Conservation (phyloP, 2,329 filamentous ascomycete species). For the Monosporascus sp. region DNA sequence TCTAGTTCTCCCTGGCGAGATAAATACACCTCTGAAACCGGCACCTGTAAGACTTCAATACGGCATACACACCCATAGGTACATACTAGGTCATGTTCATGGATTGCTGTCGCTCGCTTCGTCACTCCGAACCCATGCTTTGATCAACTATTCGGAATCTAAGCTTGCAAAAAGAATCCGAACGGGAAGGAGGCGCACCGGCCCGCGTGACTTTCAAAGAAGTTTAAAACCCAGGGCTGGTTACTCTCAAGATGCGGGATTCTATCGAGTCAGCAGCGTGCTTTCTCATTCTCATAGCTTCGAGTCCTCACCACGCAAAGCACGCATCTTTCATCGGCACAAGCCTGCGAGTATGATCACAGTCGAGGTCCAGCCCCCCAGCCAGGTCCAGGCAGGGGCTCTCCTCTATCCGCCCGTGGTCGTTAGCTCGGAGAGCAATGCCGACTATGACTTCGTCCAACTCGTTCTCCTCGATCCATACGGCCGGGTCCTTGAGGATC, state of each 20-base stretch:
- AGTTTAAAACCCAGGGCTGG: not conserved
- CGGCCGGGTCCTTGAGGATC: conserved; percentile 11
- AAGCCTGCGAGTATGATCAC: conserved; percentile 12
- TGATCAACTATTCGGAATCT: not conserved
- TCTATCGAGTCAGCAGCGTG: too few relatives aligned
- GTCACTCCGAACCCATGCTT: not conserved
- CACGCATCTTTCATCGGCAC: not conserved
- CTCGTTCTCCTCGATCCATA: conserved; percentile 17
- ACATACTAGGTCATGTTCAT: not conserved
- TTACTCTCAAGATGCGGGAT: too few relatives aligned
- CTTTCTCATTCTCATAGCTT: too few relatives aligned
- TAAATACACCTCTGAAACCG: too few relatives aligned
- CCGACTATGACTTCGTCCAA: conserved; percentile 17
- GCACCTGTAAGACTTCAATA: not conserved
- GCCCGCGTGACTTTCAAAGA: not conserved
- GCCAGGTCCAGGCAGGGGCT: conserved; percentile 15
- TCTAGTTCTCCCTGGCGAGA: not conserved
- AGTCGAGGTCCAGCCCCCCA: conserved; percentile 19
- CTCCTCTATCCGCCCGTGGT: conserved; percentile 22
- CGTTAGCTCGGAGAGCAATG: conserved; percentile 10
- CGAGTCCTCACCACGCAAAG: too few relatives aligned
- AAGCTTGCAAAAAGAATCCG: not conserved
- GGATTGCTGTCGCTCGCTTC: not conserved
- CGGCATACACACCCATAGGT: not conserved
- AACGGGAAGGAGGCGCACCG: not conserved